A percentile compares a stretch with the other conserved stretches of the same genome.
Conservation (phyloP, 2,329 filamentous ascomycete genomes). For the Fusarium sp. region DNA sequence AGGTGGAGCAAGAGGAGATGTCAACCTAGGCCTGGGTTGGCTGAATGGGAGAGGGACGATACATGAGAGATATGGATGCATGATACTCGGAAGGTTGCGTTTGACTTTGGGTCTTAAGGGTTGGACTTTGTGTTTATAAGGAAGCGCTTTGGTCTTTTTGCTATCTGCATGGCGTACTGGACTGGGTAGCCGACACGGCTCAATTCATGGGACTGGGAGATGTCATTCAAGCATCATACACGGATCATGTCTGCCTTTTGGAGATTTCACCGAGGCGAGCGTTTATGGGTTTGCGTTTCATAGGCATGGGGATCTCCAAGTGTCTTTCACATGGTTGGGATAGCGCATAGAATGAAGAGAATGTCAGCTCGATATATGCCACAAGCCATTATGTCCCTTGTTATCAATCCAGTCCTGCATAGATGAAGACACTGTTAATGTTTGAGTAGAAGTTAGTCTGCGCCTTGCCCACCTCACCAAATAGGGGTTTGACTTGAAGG, state of each 20-base stretch:
- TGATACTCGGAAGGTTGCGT: conserved; percentile 22
- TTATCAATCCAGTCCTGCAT: too few relatives aligned
- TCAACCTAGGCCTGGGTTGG: conserved; percentile 32
- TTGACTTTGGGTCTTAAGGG: conserved; percentile 10
- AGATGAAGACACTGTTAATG: too few relatives aligned
- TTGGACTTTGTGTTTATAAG: conserved; percentile 25
- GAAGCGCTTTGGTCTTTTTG: conserved; percentile 32
- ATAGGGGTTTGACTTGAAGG: too few relatives aligned
- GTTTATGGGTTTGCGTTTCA: conserved; percentile 18
- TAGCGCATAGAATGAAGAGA: conserved; percentile 30
- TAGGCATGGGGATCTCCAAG: conserved; percentile 6
- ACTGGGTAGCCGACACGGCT: conserved; percentile 32
- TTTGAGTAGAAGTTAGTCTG: too few relatives aligned
- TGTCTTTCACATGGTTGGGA: conserved; percentile 23
- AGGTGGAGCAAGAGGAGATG: conserved; percentile 63
- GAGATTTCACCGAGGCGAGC: conserved; percentile 15
- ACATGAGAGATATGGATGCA: conserved; percentile 42
- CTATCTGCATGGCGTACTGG: conserved; percentile 39
- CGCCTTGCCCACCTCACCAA: too few relatives aligned
- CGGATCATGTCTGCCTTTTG: conserved; percentile 12
- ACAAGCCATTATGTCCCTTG: too few relatives aligned
- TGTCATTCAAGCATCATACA: conserved; percentile 14
- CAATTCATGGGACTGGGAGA: not conserved
- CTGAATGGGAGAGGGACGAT: conserved; percentile 21
- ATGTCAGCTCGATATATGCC: conserved; percentile 4